Conservation (phyloP, 2,329 filamentous ascomycete genomes). For the Ceratocystis variospora region DNA sequence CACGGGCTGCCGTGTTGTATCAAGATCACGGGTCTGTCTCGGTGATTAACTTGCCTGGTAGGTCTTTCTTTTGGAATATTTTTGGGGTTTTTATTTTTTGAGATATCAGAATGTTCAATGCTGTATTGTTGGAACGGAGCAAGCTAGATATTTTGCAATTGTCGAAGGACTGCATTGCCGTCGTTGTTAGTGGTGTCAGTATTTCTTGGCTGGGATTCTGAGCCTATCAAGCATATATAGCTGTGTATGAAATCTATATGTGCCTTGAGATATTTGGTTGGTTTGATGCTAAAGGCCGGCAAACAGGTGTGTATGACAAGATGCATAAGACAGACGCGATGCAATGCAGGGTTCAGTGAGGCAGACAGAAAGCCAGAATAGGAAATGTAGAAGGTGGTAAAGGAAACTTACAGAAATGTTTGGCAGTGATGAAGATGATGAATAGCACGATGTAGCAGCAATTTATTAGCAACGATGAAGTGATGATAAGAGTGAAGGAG, state of each 20-base stretch:
- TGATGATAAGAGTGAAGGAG: not conserved
- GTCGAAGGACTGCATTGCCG: no score
- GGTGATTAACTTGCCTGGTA: no score
- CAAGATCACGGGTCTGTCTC: no score
- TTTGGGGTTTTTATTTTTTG: no score
- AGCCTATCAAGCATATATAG: no score
- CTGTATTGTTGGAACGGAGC: no score
- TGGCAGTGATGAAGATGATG: not conserved
- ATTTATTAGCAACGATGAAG: not conserved
- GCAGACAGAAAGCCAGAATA: not conserved
- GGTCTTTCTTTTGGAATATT: no score
- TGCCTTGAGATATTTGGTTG: not conserved
- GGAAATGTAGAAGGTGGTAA: not conserved
- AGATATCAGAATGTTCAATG: no score
- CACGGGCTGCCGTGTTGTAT: no score
- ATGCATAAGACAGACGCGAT: not conserved
- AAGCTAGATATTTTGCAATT: no score
- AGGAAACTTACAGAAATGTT: not conserved
- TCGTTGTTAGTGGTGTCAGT: no score
- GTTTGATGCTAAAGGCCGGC: not conserved
- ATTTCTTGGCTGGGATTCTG: no score
- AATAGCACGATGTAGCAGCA: not conserved
- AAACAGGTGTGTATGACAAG: not conserved
- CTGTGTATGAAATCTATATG: not conserved
- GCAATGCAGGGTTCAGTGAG: not conserved